A percentile compares a stretch with the other conserved stretches of the same genome.
Evolutionary conservation across 805 yeast genomes (phyloP).

Genomic region (Clavispora phyllophila): DNA sequence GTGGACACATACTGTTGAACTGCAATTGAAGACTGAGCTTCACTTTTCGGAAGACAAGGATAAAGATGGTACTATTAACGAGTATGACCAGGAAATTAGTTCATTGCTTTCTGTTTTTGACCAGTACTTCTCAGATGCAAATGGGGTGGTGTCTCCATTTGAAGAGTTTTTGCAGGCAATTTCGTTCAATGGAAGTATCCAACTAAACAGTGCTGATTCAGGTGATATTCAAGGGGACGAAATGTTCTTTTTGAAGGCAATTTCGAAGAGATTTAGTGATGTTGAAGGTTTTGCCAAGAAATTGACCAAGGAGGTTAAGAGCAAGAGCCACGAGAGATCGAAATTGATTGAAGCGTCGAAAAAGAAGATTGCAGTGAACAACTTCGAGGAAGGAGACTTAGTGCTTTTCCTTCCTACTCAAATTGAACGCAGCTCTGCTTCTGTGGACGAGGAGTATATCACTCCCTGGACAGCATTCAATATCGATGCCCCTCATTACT

Average conservation of each 20-base stretch:
- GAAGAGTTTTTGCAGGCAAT: conserved; percentile 18
- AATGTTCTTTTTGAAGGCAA: conserved; percentile 35
- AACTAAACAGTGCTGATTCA: too few relatives aligned
- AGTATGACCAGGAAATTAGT: neutral
- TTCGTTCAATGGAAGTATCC: conserved; percentile 22
- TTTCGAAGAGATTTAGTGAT: conserved; percentile 76
- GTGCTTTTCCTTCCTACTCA: conserved; percentile 82
- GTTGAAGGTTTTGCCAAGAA: conserved; percentile 87
- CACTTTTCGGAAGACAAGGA: neutral
- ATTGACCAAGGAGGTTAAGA: conserved; percentile 66
- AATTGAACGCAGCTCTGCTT: conserved; percentile 25
- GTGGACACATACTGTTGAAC: conserved; percentile 40
- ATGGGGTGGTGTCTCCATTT: conserved; percentile 5
- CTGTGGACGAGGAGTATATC: conserved; percentile 11
- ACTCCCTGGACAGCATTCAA: conserved; percentile 95
- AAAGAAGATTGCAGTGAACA: conserved; percentile 57
- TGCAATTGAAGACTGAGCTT: neutral
- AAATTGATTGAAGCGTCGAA: conserved; percentile 17
- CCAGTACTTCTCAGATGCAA: conserved; percentile 1
- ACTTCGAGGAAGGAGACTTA: conserved; percentile 69
- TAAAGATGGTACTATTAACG: neutral
- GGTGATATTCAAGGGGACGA: conserved; percentile 12
- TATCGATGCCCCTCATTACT: conserved; percentile 79
- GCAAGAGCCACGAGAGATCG: conserved; percentile 43
- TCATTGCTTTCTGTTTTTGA: neutral